These are phyloP conservation scores for Plasmodium fragile DNA, from an alignment of 169 alveolate species.

Conservation along the genomic window DNA sequence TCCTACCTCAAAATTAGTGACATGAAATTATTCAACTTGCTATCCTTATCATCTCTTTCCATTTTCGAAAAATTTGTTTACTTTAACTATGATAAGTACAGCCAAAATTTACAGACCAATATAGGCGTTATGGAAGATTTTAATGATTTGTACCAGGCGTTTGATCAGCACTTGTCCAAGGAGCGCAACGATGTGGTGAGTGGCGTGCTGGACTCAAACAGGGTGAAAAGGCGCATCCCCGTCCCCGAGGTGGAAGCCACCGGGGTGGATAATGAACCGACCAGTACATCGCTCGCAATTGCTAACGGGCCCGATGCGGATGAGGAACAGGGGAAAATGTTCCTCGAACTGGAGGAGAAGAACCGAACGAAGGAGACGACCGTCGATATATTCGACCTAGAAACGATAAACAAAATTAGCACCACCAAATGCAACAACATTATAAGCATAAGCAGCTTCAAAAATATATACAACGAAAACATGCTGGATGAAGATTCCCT, in stretches of 20 bases:
- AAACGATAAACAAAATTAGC: constrained; percentile 53
- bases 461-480: constrained; percentile 72
- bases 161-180: constrained; percentile 30
- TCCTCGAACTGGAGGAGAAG: constrained; percentile 28
- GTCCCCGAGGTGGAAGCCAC: neutral
- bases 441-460: constrained; percentile 72
- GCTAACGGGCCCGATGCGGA: neutral
- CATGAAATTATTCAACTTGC: constrained; percentile 47
- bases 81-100: constrained; percentile 46
- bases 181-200: constrained; percentile 10
- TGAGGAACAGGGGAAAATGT: constrained; percentile 24
- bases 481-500: constrained; percentile 63
- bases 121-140: constrained; percentile 16
- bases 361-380: constrained; percentile 9
- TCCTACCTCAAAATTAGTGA: constrained; percentile 61
- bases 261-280: neutral
- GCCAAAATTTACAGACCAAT: constrained; percentile 10
- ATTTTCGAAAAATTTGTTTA: constrained; percentile 42
- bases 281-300: neutral
- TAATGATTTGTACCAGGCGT: constrained; percentile 31
- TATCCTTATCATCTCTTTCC: constrained; percentile 60
- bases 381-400: constrained; percentile 61
- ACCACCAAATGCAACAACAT: constrained; percentile 57
- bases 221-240: neutral
- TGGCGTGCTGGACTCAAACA: neutral